Conservation (phyloP, 345 rosid species). For the Hibiscus trionum region DNA sequence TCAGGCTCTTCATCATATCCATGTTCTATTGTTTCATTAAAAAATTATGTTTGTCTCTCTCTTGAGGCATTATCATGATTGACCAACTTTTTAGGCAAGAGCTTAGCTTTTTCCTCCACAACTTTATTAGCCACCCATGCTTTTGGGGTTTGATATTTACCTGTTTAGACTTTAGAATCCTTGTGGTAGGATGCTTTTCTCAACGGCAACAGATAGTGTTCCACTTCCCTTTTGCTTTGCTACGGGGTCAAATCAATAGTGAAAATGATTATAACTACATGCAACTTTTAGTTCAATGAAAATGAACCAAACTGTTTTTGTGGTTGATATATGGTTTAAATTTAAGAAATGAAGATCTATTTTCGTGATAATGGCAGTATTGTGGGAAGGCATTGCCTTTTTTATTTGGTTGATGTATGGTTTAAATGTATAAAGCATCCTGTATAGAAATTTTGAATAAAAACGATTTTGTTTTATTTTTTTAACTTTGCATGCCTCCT, state of each 20-base stretch:
- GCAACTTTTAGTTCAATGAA: not conserved
- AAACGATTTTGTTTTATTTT: not conserved
- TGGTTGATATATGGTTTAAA: not conserved
- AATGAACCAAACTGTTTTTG: not conserved
- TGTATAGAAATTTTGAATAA: not conserved
- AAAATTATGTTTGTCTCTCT: not conserved
- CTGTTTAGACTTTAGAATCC: slow-evolving; percentile 12
- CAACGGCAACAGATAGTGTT: not conserved
- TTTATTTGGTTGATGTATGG: not conserved
- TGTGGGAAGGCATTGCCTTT: not conserved
- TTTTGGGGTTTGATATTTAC: slow-evolving; percentile 8
- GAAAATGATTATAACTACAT: not conserved
- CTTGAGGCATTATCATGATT: not conserved
- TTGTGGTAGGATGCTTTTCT: not conserved
- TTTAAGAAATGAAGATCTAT: not conserved
- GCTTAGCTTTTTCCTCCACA: not conserved
- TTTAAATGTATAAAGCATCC: not conserved
- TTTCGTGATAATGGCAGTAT: not conserved
- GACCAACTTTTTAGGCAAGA: not conserved
- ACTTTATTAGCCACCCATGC: slow-evolving; percentile 5
- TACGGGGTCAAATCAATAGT: not conserved
- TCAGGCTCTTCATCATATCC: not conserved
- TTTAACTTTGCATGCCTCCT: not conserved
- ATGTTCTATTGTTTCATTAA: not conserved
- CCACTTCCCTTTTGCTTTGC: not conserved